Evolutionary conservation across 2,329 filamentous ascomycete species (phyloP).

Genomic region (Ophiostoma piceae): DNA sequence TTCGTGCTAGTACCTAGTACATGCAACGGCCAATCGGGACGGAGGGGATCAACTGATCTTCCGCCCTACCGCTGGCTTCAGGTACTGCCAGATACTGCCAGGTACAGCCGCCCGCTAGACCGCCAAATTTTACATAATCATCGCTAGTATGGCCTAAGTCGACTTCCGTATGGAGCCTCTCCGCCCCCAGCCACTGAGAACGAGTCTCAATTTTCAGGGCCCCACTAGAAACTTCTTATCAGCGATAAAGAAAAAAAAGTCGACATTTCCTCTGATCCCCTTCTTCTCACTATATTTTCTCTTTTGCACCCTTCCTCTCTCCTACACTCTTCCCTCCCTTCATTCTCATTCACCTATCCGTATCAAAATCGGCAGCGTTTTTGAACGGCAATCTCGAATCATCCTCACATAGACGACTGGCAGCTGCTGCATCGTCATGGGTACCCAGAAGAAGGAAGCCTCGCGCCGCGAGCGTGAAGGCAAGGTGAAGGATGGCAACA

Average conservation of each 20-base stretch:
- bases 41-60: conserved; percentile 21
- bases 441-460: conserved; percentile 73
- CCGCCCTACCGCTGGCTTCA: background rate
- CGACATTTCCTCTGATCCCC: conserved; percentile 8
- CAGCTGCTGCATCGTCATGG: conserved; percentile 24
- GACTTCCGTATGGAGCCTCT: background rate
- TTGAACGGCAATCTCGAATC: background rate
- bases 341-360: background rate
- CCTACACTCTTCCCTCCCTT: conserved; percentile 7
- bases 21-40: conserved; percentile 4
- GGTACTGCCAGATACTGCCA: background rate
- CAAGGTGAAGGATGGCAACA: conserved; percentile 81
- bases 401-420: background rate
- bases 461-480: conserved; percentile 78
- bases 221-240: conserved; percentile 26
- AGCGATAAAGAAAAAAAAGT: conserved; percentile 26
- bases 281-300: conserved; percentile 16
- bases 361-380: conserved; percentile 23
- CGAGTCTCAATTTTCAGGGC: conserved; percentile 5
- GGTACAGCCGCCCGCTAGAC: background rate
- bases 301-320: conserved; percentile 10
- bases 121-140: background rate
- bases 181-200: conserved; percentile 21
- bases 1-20: conserved; percentile 9
- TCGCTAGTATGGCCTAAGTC: background rate